Conservation (phyloP, 2,329 filamentous ascomycete species). For the Neofusicoccum laricinum region DNA sequence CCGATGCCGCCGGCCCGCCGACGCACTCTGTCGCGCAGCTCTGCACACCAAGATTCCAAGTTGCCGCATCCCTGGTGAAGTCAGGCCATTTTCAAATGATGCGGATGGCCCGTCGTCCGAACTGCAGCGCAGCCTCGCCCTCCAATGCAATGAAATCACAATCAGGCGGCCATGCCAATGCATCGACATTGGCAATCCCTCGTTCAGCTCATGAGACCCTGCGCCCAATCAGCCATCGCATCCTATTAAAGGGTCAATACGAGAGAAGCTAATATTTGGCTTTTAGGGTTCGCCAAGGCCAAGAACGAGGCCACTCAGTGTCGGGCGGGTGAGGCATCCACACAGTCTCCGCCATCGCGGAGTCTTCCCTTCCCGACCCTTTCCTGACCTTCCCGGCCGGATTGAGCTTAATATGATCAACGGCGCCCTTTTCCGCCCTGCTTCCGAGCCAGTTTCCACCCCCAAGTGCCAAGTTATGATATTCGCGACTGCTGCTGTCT, state of each 20-base stretch:
- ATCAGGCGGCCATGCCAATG: neutral
- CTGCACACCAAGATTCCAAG: neutral
- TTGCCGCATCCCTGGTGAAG: neutral
- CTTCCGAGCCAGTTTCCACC: neutral
- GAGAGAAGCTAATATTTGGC: neutral
- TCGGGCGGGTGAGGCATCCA: neutral
- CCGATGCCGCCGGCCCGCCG: neutral
- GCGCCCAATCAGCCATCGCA: neutral
- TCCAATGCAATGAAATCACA: neutral
- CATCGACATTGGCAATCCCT: neutral
- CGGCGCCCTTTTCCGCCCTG: neutral
- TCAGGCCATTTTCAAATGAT: neutral
- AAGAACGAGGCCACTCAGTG: neutral
- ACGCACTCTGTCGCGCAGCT: neutral
- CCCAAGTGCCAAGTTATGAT: too few relatives aligned
- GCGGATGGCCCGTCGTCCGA: neutral
- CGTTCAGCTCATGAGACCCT: neutral
- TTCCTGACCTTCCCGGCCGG: neutral
- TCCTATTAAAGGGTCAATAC: neutral
- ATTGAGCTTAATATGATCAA: neutral
- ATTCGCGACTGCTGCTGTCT: neutral
- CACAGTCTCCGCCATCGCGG: neutral
- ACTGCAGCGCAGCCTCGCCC: neutral
- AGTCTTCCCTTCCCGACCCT: neutral
- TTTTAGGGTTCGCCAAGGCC: neutral